Percentiles rank a stretch among this genome's conserved stretches.
Conservation (phyloP, 2,329 filamentous ascomycete species). For the Westerdykella sp. region DNA sequence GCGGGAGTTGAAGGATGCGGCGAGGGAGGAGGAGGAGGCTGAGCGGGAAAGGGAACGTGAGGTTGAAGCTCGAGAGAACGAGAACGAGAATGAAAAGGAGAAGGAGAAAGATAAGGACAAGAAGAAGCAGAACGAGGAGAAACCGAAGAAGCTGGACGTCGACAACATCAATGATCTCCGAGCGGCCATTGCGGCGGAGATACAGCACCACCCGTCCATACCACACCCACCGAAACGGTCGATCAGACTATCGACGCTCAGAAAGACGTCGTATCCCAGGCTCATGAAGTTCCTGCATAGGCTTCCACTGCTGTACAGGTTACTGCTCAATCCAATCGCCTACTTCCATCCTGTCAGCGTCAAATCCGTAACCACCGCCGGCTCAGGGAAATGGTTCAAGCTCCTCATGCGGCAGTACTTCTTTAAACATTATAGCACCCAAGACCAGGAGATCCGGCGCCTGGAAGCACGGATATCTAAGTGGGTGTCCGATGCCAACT, state of each 20-base stretch:
- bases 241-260: conserved; percentile 46
- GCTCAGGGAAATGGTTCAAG: conserved; percentile 48
- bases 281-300: conserved; percentile 44
- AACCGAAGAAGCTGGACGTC: conserved; percentile 25
- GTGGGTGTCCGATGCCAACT: conserved; percentile 50
- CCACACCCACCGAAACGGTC: conserved; percentile 47
- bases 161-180: conserved; percentile 42
- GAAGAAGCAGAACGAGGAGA: conserved; percentile 19
- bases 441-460: conserved; percentile 41
- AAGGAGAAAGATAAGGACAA: neutral
- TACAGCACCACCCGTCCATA: conserved; percentile 45
- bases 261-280: conserved; percentile 38
- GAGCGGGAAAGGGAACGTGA: too few relatives aligned
- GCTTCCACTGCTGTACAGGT: conserved; percentile 45
- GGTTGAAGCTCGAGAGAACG: neutral
- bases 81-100: neutral
- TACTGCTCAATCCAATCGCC: conserved; percentile 45
- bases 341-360: conserved; percentile 50
- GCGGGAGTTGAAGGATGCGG: conserved; percentile 18
- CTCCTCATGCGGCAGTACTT: conserved; percentile 44
- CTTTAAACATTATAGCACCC: conserved; percentile 45
- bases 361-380: conserved; percentile 45
- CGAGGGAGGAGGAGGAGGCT: conserved; percentile 20
- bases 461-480: conserved; percentile 43
- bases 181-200: conserved; percentile 46